These are phyloP conservation scores for Coccomyxa sp. DNA, from an alignment of 139 green algal species.

Conservation along the genomic window DNA sequence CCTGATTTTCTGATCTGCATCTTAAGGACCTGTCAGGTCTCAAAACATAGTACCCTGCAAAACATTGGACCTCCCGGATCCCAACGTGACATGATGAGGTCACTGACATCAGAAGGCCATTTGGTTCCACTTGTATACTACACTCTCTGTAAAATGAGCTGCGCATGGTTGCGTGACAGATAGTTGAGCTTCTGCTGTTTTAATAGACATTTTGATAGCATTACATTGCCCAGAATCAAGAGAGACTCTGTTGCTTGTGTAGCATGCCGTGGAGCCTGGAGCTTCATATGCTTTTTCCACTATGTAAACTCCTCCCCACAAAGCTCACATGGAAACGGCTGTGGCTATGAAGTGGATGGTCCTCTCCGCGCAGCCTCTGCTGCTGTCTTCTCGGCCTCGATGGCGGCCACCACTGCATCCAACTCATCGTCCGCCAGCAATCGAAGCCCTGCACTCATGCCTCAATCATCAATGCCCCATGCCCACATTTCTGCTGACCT, in stretches of 20 bases:
- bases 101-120: background rate
- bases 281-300: no score
- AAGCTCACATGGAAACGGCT: background rate
- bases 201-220: no score
- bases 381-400: constrained; percentile 86
- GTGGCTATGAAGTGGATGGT: background rate
- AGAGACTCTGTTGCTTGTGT: no score
- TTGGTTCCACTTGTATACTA: background rate
- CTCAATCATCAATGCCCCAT: no score
- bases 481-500: background rate
- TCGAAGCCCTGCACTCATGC: constrained; percentile 31
- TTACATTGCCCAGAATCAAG: no score
- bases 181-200: no score
- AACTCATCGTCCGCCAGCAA: constrained; percentile 77
- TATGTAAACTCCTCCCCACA: background rate
- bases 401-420: constrained; percentile 64
- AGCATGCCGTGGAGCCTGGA: no score
- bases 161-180: background rate
- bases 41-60: background rate
- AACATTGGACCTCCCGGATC: no score
- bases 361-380: constrained; percentile 63
- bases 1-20: no score
- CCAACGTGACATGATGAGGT: no score
- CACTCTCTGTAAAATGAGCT: background rate
- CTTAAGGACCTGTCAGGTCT: background rate